These are phyloP conservation scores for Trifolium dubium DNA, from an alignment of 306 rosid species.

Conservation along the genomic window DNA sequence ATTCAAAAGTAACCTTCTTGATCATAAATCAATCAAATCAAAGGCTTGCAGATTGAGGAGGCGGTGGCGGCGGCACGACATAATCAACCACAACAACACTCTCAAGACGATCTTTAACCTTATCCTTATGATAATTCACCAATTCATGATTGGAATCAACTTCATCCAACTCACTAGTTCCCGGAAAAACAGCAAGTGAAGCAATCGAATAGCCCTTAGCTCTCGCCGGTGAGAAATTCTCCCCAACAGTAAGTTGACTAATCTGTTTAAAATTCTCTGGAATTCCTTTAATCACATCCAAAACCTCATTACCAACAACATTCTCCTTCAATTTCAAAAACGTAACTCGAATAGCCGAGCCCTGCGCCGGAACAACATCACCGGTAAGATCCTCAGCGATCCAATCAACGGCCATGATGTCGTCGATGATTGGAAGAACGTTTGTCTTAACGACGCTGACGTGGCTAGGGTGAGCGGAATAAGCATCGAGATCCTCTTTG, in stretches of 20 bases:
- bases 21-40: slow-evolving; percentile 38
- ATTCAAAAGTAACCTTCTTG: slow-evolving; percentile 18
- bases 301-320: slow-evolving; percentile 48
- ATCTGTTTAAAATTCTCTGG: slow-evolving; percentile 57
- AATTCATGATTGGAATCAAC: slow-evolving; percentile 56
- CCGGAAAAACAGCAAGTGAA: slow-evolving; percentile 63
- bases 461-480: slow-evolving; percentile 69
- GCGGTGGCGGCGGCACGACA: slow-evolving; percentile 50
- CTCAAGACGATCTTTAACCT: slow-evolving; percentile 70
- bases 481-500: slow-evolving; percentile 64
- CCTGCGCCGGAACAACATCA: slow-evolving; percentile 44
- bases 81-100: slow-evolving; percentile 71
- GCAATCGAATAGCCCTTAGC: slow-evolving; percentile 89
- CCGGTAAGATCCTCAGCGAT: slow-evolving; percentile 44
- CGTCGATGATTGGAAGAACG: slow-evolving; percentile 76
- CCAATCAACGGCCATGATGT: slow-evolving; percentile 95
- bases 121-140: slow-evolving; percentile 65
- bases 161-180: slow-evolving; percentile 55
- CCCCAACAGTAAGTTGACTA: slow-evolving; percentile 62
- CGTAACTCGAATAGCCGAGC: slow-evolving; percentile 64
- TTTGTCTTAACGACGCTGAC: slow-evolving; percentile 64
- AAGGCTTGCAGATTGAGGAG: slow-evolving; percentile 64
- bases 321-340: slow-evolving; percentile 79
- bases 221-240: slow-evolving; percentile 87
- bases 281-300: slow-evolving; percentile 60